Base-by-base conservation (phyloP, 2,329 filamentous ascomycete genomes). In the Aspergillus pseudoglaucus region DNA sequence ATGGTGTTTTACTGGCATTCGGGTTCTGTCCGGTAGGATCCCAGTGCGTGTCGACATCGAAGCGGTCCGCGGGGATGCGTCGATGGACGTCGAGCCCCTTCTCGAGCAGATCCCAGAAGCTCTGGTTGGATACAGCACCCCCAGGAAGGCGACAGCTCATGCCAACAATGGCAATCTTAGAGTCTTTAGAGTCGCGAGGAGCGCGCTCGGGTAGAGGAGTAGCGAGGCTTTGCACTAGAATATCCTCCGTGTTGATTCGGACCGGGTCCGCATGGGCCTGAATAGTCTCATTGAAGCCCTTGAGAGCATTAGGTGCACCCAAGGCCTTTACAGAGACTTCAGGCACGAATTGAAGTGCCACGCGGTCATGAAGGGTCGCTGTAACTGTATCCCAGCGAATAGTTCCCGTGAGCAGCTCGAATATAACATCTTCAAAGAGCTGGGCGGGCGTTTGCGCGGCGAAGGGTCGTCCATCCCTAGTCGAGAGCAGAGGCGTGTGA, bases 41-140 rank as follows among this genome's bases (percentile, higher is more conserved):
- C 23, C 47, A 59, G 42, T 72, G 67, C 0, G 60, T 57, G 2
- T 63, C 47, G 0, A 61, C 37, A 45, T 72, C 61, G 45, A 66
- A 74, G 6, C 66, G 59, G 27, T 67, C 59, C 2, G 53, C 14
- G 0, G 65, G 66, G 1, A 71, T 58, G n/a, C 53, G 47, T 6
- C 47, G 50, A 25, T 59, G 58, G 0, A 66, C 59, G 48, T 72
- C 69, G 1, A 56, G 55, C 3, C 22, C 20, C n/a, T 15, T 17
- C 40, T 14, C n/a, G 22, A 35, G 15, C 15, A 15, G n/a, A 18
- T 23, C 20, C 10, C 2, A 39, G 42, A 42, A n/a, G 22, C 57
- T n/a, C 14, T 27, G 46, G 48, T 6, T 10, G 37, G 1, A n/a
- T 10, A n/a, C 47, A 47, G 4, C 35, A 43, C 17, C 9, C 49